Conservation (phyloP, 306 rosid species). For the Sicyos edulis region DNA sequence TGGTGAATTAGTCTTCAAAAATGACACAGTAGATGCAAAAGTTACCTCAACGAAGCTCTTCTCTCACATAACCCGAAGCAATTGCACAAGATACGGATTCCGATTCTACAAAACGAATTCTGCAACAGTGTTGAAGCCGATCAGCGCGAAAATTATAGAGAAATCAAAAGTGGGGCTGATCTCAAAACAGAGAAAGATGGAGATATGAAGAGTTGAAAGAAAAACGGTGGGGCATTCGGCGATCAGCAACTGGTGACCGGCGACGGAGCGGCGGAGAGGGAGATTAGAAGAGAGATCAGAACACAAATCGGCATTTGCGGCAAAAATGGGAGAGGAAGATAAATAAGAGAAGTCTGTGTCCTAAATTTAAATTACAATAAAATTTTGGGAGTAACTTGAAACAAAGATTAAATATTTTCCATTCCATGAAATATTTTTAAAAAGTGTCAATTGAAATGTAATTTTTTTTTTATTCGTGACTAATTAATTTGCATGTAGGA, state of each 20-base stretch:
- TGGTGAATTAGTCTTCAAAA: no score
- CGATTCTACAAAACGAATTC: background rate
- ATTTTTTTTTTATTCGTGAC: no score
- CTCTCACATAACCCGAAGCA: background rate
- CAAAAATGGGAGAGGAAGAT: background rate
- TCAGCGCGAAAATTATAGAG: background rate
- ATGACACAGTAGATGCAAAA: background rate
- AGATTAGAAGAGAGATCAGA: background rate
- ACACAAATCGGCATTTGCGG: background rate
- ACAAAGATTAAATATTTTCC: no score
- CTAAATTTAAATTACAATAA: no score
- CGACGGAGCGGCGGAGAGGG: background rate
- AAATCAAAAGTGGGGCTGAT: background rate
- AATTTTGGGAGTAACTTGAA: no score
- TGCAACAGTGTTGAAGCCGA: background rate
- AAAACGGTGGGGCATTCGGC: background rate
- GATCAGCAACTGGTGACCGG: background rate
- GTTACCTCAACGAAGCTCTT: background rate
- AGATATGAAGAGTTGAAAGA: no score
- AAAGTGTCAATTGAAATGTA: no score
- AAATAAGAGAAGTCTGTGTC: no score
- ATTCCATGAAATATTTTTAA: no score
- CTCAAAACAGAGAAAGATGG: background rate
- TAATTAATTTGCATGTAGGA: no score
- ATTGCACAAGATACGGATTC: background rate